These are phyloP conservation scores for Geranomyces variabilis DNA, from an alignment of 192 early-diverging fungal species.

Conservation along the genomic window DNA sequence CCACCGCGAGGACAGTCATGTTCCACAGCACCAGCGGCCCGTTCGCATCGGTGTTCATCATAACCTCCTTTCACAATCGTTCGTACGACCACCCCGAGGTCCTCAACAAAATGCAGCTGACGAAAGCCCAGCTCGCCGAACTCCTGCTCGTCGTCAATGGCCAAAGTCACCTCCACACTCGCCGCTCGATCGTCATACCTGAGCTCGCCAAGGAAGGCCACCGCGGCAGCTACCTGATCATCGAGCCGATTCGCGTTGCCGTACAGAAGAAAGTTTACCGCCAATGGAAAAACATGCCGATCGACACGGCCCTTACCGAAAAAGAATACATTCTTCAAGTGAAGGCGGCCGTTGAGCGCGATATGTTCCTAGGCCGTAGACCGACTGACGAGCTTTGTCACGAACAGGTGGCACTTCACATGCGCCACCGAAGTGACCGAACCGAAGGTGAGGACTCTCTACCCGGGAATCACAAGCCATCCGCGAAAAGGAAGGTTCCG, in stretches of 20 bases:
- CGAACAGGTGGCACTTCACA: no score
- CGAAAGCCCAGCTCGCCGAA: conserved; percentile 7
- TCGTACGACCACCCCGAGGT: conserved; percentile 13
- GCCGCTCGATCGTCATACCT: conserved; percentile 1
- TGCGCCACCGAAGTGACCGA: no score
- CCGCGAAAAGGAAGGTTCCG: not conserved
- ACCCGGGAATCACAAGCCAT: not conserved
- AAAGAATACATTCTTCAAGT: conserved; percentile 5
- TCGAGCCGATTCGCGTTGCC: conserved; percentile 11
- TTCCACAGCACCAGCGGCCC: conserved; percentile 10
- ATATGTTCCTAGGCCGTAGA: not conserved
- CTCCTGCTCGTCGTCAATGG: conserved; percentile 2
- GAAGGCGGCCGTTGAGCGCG: not conserved
- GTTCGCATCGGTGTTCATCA: conserved; percentile 3
- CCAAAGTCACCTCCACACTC: not conserved
- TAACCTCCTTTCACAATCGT: conserved; percentile 8
- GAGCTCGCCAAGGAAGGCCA: not conserved
- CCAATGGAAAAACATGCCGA: not conserved
- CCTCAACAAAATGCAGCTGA: not conserved
- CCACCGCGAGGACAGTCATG: conserved; percentile 7
- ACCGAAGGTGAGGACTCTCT: no score
- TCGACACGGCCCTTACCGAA: not conserved
- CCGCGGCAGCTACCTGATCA: conserved; percentile 6
- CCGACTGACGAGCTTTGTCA: not conserved
- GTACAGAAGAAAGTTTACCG: conserved; percentile 12